Evolutionary conservation across 805 yeast species (phyloP), one percentile per base, ranked within the genome.

Genomic region (Barnettozyma botsteinii): DNA sequence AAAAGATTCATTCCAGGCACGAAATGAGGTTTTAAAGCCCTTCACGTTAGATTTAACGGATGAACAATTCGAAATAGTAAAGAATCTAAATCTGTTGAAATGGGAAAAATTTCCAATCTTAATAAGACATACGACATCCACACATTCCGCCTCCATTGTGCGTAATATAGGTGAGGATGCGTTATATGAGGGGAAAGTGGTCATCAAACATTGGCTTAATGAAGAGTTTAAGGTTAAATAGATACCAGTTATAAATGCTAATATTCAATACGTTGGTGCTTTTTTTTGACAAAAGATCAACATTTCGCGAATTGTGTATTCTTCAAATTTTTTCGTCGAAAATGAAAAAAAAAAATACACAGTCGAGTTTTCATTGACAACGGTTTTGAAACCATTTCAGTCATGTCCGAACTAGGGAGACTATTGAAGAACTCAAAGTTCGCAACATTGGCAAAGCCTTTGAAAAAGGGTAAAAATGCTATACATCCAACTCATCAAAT

Each of bases 61-160:
- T 9, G 46, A 55, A 24, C 89, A 85, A 54, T 51, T 61, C 38
- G 62, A 57, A 12, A 82, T 84, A 31, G 69, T 83, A 24, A 61
- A 61, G 22, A 67, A 70, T 37, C 68, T 86, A 55, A 85, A 85
- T 57, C 49, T 59, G 4, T 56, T 85, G 5, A 52, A 63, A 2
- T 87, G 95, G 95, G 58, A 64, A 31, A 86, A 85, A 55, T 81
- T 61, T 49, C 89, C 93, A 0, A 70, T 86, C 21, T 71, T 80
- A 43, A 81, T 86, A 42, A 70, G 80, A 28, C 64, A 72, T 23
- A 79, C 91, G 6, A 69, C 69, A 35, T 73, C 79, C 32, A 74
- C 94, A 1, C 96, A 86, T 54, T 86, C 94, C 1, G 94, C 93
- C 2, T 80, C 86, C 2, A 83, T 86, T 43, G 85, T 80, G 31